Base-by-base conservation (phyloP, 2,329 filamentous ascomycete genomes). In the Ophiostoma ulmi region DNA sequence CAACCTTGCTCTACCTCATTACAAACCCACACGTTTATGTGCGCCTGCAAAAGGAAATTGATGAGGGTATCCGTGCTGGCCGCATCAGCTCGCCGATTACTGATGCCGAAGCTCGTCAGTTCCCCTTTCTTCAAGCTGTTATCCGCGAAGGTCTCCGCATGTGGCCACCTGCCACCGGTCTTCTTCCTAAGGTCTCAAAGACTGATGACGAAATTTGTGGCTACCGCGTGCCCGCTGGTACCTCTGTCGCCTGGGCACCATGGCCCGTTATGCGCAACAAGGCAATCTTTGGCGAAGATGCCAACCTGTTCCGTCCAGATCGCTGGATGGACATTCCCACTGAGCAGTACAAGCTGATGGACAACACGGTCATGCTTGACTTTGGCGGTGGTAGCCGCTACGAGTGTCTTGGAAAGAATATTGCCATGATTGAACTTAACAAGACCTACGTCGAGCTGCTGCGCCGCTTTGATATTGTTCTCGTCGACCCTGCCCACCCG, bases 101-200 rank as follows among this genome's bases (percentile, higher is more conserved):
- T 7, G 78, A 82, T 61, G 74, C 76, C 0, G 79, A 83, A 73
- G 79, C 79, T 0, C 77, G 78, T 26, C 73, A 74, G 7, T 77
- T 85, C 13, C 79, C 80, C 0, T 86, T 84, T 72, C 78, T 87
- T 11, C 81, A 83, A 72, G 84, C 84, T 0, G 81, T 82, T 8
- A 80, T 86, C 55, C 81, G 81, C 67, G 85, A 86, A 73, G 81
- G 80, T 0, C 76, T 86, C 22, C 79, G 85, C 0, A 78, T 85
- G 35, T 81, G 79, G 72, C 81, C 83, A 1, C 83, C 83, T 0
- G 79, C 82, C 0, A 78, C 78, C 0, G 80, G 80, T 0, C 63
- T 74, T 38, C 63, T 72, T 31, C 71, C 71, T 65, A 72, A 72
- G 68, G 78, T 77, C 1, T 78, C 80, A 13, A 79, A 80, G 4